Base-by-base conservation (phyloP, 352 stramenopile genomes). In the Peronospora destructor region DNA sequence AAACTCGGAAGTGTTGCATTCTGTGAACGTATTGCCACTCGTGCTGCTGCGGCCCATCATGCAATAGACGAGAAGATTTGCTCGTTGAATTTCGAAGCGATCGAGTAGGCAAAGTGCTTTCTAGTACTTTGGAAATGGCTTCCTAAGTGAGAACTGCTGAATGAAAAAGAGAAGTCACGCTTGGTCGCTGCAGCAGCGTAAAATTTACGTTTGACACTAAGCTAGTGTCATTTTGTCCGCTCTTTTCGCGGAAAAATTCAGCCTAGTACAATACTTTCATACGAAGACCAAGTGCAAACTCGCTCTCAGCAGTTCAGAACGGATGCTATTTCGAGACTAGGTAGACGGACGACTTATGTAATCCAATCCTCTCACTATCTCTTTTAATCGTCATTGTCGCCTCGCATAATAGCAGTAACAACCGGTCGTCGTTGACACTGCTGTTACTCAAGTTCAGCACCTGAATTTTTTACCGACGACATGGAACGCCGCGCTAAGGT, bases 1-100 rank as follows among this genome's bases (percentile, higher is more conserved):
- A 14, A 72, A 53, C 42, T 66, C 64, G 38, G 53, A 62, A 49
- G 59, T 58, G 60, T 44, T 58, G 19, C 50, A 53, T 36, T 68
- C 48, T n/a, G 40, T 38, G 19, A 69, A 66, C 23, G 37, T 51
- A 14, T 45, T 23, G 39, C 13, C 40, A 45, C 43, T 46, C 26
- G 10, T 53, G 34, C 12, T 23, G 39, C 44, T 49, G 29, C 33
- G 61, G 32, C 60, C 38, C 52, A 66, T 61, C 50, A 61, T 63
- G 36, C 40, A 47, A 56, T 52, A 34, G 46, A 30, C 21, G 6
- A n/a, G 25, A 34, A 32, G 26, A 3, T 6, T 12, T 34, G 26
- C 26, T 30, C 26, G 5, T 1, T 30, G 26, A 10, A 30, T 1
- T 21, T 3, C 19, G 19, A 21, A 21, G 19, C 19, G 19, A 21